Evolutionary conservation across 2,329 filamentous ascomycete species (phyloP).

Genomic region (Ceratocystis diversiconidia): DNA sequence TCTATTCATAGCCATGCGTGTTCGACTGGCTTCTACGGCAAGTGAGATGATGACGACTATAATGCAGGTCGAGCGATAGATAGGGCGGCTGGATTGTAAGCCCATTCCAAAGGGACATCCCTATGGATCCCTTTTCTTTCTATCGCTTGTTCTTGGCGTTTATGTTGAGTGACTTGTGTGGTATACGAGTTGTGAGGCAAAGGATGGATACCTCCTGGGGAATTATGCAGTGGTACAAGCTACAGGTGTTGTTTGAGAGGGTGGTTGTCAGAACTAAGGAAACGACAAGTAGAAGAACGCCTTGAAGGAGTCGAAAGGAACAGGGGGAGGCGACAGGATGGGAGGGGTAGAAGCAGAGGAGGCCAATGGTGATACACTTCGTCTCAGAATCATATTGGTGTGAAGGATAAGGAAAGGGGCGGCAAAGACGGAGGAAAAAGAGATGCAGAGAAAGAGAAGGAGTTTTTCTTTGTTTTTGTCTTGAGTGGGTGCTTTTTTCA

Average conservation of each 20-base stretch:
- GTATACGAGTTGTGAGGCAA: background rate
- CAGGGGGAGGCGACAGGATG: conserved; percentile 6
- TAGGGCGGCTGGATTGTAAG: background rate
- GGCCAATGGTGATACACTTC: background rate
- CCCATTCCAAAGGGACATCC: background rate
- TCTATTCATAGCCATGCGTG: background rate
- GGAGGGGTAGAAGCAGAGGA: background rate
- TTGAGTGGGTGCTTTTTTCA: no score
- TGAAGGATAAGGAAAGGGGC: background rate
- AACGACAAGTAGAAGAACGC: background rate
- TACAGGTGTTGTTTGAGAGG: background rate
- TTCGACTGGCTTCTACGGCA: background rate
- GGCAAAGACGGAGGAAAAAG: background rate
- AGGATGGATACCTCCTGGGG: background rate
- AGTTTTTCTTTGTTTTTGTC: no score
- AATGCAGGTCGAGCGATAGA: background rate
- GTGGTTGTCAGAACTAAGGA: background rate
- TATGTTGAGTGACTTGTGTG: background rate
- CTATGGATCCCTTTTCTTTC: background rate
- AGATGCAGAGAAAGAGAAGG: background rate
- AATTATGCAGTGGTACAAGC: background rate
- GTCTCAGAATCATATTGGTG: conserved; percentile 1
- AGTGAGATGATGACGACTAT: background rate
- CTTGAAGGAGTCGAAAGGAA: conserved; percentile 5
- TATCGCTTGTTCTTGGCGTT: background rate